Conservation (phyloP, 75 land plant species). For the Pinus taeda region DNA sequence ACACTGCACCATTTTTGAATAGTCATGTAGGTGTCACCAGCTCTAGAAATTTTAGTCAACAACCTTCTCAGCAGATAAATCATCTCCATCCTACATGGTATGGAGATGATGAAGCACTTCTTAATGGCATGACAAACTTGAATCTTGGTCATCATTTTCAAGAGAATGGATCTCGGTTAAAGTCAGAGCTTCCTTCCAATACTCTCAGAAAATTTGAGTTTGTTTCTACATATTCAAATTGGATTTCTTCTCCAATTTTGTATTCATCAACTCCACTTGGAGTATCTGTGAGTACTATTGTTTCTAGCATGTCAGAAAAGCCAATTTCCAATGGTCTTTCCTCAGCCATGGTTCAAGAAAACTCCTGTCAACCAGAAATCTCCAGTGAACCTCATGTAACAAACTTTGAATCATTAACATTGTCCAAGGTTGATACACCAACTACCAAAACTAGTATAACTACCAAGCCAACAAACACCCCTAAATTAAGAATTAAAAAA, state of each 20-base stretch:
- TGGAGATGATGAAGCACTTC: no score
- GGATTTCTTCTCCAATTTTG: neutral
- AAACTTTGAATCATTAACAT: neutral
- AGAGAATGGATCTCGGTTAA: no score
- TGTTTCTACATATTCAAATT: neutral
- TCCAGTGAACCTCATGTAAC: neutral
- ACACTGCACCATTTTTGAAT: no score
- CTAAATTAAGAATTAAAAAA: conserved; percentile 24
- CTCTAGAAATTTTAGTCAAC: no score
- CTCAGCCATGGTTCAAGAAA: neutral
- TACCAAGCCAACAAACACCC: conserved; percentile 10
- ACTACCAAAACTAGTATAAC: conserved; percentile 10
- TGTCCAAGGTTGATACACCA: conserved; percentile 21
- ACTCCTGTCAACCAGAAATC: neutral
- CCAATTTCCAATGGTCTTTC: neutral
- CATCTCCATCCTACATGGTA: no score
- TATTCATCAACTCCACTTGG: conserved; percentile 1
- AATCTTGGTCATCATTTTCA: no score
- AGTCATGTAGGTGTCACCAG: no score
- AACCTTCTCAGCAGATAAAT: no score
- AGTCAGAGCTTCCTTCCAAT: no score
- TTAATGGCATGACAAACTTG: no score
- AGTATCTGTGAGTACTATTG: neutral
- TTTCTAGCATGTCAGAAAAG: neutral
- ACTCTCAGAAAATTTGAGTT: no score